Conservation (phyloP, 2,329 filamentous ascomycete species). For the Penicillium sp. region DNA sequence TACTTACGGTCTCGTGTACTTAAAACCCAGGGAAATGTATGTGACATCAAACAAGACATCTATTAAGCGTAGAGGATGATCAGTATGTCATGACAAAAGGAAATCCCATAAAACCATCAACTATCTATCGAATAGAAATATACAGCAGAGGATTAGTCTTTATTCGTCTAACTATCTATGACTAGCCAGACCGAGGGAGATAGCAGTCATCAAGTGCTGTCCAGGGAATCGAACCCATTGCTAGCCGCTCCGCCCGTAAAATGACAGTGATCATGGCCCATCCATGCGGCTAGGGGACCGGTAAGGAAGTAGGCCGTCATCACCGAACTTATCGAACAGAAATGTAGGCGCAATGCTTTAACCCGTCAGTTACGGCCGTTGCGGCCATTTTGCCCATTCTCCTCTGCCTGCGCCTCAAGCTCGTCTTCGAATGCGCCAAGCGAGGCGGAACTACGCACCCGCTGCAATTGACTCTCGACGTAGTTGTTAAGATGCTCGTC, state of each 20-base stretch:
- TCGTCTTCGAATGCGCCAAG: conserved; percentile 54
- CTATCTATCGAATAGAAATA: not conserved
- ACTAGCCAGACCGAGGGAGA: too few species aligned
- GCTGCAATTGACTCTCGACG: conserved; percentile 72
- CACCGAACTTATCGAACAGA: too few species aligned
- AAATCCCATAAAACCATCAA: not conserved
- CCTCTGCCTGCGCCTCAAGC: conserved; percentile 55
- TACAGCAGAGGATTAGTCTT: too few species aligned
- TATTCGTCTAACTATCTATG: too few species aligned
- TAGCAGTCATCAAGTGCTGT: too few species aligned
- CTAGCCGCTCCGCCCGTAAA: too few species aligned
- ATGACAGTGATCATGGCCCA: too few species aligned
- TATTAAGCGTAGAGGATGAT: not conserved
- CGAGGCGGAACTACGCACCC: conserved; percentile 59
- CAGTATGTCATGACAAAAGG: not conserved
- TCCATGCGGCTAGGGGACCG: too few species aligned
- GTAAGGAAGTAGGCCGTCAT: too few species aligned
- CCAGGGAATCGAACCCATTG: too few species aligned
- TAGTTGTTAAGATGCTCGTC: conserved; percentile 74
- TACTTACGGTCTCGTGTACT: not conserved
- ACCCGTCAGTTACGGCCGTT: not conserved
- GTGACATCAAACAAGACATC: not conserved
- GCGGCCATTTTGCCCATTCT: conserved; percentile 23
- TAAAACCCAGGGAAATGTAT: not conserved
- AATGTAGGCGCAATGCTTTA: not conserved